Base-by-base conservation (phyloP, 352 stramenopile species). In the Plasmopara halstedii region DNA sequence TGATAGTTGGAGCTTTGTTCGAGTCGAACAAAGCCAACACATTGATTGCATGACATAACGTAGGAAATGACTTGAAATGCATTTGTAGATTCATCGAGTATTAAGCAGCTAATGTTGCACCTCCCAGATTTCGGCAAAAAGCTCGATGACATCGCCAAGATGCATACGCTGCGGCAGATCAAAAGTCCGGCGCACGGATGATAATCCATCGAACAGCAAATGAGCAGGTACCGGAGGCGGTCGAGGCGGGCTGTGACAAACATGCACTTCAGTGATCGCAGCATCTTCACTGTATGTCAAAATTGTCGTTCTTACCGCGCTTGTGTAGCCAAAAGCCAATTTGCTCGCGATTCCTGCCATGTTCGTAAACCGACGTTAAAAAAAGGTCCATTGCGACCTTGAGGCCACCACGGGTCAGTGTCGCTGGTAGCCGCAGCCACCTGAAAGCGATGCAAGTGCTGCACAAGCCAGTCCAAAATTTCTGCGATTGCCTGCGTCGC, bases 71-170 rank as follows among this genome's bases (percentile, higher is more conserved):
- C 29, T 50, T 46, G 31, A 45, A 45, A 23, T 57, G 45, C 18
- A 17, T 62, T 46, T 31, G 38, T 50, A 55, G 23, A 50, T 53
- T 60, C 36, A 38, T 21, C 45, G 29, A 27, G 25, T 50, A 38
- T 22, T 55, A 55, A 54, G 42, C 31, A 49, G 47, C 61, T 74
- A 74, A 56, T 92, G 77, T 58, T 94, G 82, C 41, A 92, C 77
- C 25, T 94, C 83, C 83, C 83, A 94, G 43, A 94, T 88, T 60
- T 94, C 83, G 23, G 83, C 75, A 57, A 92, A 91, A 33, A 94
- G 55, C 55, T 87, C 79, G 52, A 94, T 85, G 37, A 94, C 67
- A 55, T 94, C 83, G 17, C 67, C 73, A 3, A 94, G 60, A 18
- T 68, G 67, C 83, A 92, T 94, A 48, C 75, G 80, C 21, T 94